Conservation (phyloP, 2,329 filamentous ascomycete genomes). For the Didymosphaeria variabile region DNA sequence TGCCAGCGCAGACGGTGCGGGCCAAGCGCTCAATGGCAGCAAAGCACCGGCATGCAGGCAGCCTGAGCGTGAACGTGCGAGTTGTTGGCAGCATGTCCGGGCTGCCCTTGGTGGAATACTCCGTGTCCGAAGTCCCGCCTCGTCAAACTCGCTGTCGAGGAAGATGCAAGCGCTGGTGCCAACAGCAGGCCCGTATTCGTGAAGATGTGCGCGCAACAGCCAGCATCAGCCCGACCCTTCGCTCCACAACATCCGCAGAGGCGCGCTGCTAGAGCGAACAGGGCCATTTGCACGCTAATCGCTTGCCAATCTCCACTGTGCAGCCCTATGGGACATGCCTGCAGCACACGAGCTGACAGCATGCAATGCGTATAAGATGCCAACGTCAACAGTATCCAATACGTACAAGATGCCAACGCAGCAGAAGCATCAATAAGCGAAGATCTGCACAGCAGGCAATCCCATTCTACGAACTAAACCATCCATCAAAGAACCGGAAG, state of each 20-base stretch:
- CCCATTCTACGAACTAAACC: background rate
- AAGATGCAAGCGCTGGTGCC: conserved; percentile 1
- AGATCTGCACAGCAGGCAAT: background rate
- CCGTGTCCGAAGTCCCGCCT: conserved; percentile 8
- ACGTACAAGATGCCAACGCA: background rate
- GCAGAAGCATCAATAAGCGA: conserved; percentile 8
- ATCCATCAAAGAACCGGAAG: background rate
- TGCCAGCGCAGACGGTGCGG: background rate
- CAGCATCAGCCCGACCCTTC: background rate
- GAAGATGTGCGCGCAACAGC: conserved; percentile 1
- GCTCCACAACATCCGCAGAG: background rate
- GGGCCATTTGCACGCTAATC: conserved; percentile 1
- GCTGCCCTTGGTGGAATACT: background rate
- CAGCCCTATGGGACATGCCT: conserved; percentile 3
- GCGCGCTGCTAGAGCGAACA: conserved; percentile 1
- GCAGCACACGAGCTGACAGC: background rate
- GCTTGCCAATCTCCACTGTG: background rate
- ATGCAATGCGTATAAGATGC: background rate
- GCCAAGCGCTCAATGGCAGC: background rate
- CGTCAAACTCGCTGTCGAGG: background rate
- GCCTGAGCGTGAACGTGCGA: background rate
- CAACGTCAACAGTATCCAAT: background rate
- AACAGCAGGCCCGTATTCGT: background rate
- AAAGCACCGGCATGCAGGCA: conserved; percentile 2
- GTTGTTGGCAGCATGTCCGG: background rate